A percentile compares a stretch with the other conserved stretches of the same genome.
phyloP scores from a whole-genome alignment of 768 basidiomycete genomes.

The Naganishia vishniacii region DNA sequence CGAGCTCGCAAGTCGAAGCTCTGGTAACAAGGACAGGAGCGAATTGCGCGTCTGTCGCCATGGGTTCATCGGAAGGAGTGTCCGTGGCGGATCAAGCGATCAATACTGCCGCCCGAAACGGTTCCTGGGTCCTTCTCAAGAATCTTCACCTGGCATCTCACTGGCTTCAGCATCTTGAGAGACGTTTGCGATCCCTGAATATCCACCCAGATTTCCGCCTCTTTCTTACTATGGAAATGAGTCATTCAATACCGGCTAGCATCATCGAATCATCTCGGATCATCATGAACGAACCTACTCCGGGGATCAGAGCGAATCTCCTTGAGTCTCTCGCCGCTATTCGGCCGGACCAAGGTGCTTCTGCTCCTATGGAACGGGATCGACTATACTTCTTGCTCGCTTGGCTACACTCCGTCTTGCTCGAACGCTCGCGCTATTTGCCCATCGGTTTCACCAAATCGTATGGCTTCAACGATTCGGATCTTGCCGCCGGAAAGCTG shows the following conservation, averaged over 20 bases:
- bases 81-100: conserved; percentile 93
- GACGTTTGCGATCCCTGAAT: conserved; percentile 85
- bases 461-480: conserved; percentile 99
- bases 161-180: conserved; percentile 94
- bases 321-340: conserved; percentile 80
- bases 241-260: conserved; percentile 88
- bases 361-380: conserved; percentile 87
- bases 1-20: conserved; percentile 68
- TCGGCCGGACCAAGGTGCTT: conserved; percentile 62
- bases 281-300: conserved; percentile 97
- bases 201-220: conserved; percentile 88
- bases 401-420: conserved; percentile 98
- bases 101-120: conserved; percentile 80
- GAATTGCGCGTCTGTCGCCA: conserved; percentile 82
- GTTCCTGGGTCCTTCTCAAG: conserved; percentile 93
- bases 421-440: conserved; percentile 91
- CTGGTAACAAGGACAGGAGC: conserved; percentile 57
- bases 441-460: conserved; percentile 94
- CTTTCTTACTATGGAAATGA: conserved; percentile 97
- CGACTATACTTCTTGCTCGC: conserved; percentile 92
- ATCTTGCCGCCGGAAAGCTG: conserved; percentile 83
- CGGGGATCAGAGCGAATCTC: conserved; percentile 92
- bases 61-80: conserved; percentile 99
- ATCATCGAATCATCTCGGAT: conserved; percentile 92
- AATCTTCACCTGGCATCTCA: conserved; percentile 93